Percentiles rank a stretch among this genome's conserved stretches.
Evolutionary conservation across 345 rosid species (phyloP).

Genomic region (Linum lewisii): DNA sequence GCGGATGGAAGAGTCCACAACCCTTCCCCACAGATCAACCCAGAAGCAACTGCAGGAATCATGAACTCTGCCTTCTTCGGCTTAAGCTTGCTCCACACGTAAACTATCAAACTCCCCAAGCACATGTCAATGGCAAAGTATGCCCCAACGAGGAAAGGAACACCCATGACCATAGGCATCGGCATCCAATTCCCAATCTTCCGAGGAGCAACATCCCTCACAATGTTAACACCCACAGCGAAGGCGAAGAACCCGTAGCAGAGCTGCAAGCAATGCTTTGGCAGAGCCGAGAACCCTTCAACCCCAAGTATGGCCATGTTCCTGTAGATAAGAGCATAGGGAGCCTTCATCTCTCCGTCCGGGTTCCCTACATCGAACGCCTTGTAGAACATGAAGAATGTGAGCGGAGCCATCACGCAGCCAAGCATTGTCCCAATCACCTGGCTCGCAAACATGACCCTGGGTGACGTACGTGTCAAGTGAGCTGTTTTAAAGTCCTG

Average conservation of each 20-base stretch:
- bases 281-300: slow-evolving; percentile 57
- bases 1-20: slow-evolving; percentile 84
- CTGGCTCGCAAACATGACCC: slow-evolving; percentile 87
- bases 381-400: slow-evolving; percentile 82
- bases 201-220: slow-evolving; percentile 49
- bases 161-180: slow-evolving; percentile 81
- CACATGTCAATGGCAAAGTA: slow-evolving; percentile 91
- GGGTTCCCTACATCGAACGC: slow-evolving; percentile 90
- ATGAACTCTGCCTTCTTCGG: slow-evolving; percentile 50
- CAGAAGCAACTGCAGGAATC: slow-evolving; percentile 89
- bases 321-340: slow-evolving; percentile 80
- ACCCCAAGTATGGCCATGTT: slow-evolving; percentile 67
- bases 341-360: slow-evolving; percentile 81
- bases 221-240: slow-evolving; percentile 51
- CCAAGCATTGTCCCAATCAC: slow-evolving; percentile 67
- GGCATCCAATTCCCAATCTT: slow-evolving; percentile 78
- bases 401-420: slow-evolving; percentile 60
- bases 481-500: slow-evolving; percentile 94
- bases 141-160: slow-evolving; percentile 81
- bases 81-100: slow-evolving; percentile 48
- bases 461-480: slow-evolving; percentile 66
- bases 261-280: slow-evolving; percentile 47
- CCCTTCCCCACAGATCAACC: slow-evolving; percentile 88
- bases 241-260: slow-evolving; percentile 70
- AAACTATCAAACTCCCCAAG: slow-evolving; percentile 62